phyloP scores from a whole-genome alignment of 169 alveolate species.

The Plasmodium gallinaceum region DNA sequence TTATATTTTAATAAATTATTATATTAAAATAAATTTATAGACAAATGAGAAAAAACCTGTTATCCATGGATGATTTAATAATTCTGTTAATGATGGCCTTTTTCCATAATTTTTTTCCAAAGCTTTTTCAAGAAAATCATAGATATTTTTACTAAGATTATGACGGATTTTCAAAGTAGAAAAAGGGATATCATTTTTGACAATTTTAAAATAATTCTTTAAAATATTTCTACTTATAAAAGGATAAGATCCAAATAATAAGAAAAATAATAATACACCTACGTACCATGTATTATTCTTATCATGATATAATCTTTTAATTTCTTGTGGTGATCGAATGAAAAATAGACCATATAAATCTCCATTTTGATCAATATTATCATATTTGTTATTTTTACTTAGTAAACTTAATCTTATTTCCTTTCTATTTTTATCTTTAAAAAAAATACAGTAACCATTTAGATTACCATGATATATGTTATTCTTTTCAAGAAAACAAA shows the following conservation, averaged over 20 bases:
- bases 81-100: slow-evolving; percentile 17
- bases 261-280: slow-evolving; percentile 41
- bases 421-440: slow-evolving; percentile 31
- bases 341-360: slow-evolving; percentile 70
- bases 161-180: slow-evolving; percentile 5
- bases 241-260: slow-evolving; percentile 60
- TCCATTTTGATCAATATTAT: slow-evolving; percentile 63
- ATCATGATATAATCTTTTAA: slow-evolving; percentile 23
- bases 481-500: slow-evolving; percentile 44
- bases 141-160: slow-evolving; percentile 4
- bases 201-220: slow-evolving; percentile 22
- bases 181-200: slow-evolving; percentile 28
- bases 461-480: slow-evolving; percentile 54
- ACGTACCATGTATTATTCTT: slow-evolving; percentile 73
- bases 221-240: slow-evolving; percentile 36
- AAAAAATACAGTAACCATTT: slow-evolving; percentile 58
- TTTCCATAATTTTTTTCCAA: slow-evolving; percentile 45
- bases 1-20: not conserved
- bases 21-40: no score
- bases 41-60: slow-evolving; percentile 1
- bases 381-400: slow-evolving; percentile 52
- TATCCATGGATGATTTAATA: slow-evolving; percentile 67
- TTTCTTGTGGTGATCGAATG: slow-evolving; percentile 75
- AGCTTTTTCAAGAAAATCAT: slow-evolving; percentile 22
- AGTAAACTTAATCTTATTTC: slow-evolving; percentile 62